Base-by-base conservation (phyloP, 164 flowering plant species). In the Echeveria elegans region DNA sequence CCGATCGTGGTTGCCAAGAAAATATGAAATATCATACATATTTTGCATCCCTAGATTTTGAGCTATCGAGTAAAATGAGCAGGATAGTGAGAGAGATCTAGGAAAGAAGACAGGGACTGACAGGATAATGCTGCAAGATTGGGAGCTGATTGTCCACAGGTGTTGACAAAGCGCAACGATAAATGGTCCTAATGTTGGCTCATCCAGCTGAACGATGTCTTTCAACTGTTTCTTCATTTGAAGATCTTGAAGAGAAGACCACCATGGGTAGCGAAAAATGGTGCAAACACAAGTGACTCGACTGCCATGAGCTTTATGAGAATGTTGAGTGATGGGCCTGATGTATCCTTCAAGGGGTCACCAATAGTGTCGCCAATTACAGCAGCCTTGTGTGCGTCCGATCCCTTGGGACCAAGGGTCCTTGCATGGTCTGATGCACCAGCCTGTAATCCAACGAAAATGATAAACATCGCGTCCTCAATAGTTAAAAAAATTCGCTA, bases 241-340 rank as follows among this genome's bases (percentile, higher is more conserved):
- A 74, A 21, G 38, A 68, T 23, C 24, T 79, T 77, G 77, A 81
- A 77, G 21, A 81, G 67, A 26, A 79, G 26, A 31, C 82, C 84
- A 4, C 82, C 84, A 60, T 81, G 82, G 41, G 84, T 60, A 0
- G 84, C 82, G 37, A 81, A 81, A 74, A 81, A 81, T 1, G 84
- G 84, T 41, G 84, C 84, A 61, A 79, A 81, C 19, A 81, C 84
- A 48, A 81, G 50, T 0, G 82, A 79, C 59, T 81, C 84, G 16
- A 81, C 84, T 8, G 82, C 82, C 84, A 81, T 81, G 59, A 79
- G 79, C 79, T 81, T 81, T 71, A 81, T 81, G 9, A 81, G 71
- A 72, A 81, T 81, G 66, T 78, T 78, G 66, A 81, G 83, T 11
- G 83, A 80, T 10, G 83, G 84, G 18, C 81, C 84, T 1, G 81